Evolutionary conservation across 1,139 yeast genomes (phyloP), one percentile per base, ranked within the genome.

Genomic region (Yamadazyma triangularis): DNA sequence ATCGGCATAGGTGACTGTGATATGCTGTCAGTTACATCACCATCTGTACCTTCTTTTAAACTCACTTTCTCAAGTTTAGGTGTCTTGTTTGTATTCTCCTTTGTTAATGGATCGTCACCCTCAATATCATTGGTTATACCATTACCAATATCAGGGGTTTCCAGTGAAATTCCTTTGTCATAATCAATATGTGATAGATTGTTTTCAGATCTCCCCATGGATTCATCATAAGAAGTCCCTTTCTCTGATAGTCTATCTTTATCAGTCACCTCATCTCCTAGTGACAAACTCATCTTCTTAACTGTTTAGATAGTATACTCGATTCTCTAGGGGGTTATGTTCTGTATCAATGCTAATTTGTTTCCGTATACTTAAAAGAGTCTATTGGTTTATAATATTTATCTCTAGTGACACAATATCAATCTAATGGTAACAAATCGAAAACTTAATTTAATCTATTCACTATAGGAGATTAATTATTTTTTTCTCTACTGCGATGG

Each of bases 221-320:
- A 22, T 6, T n/a, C 24, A 22, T 22, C 13, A 8, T 10, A 8
- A 8, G 11, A n/a, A 8, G 7, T 22, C n/a, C 6, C n/a, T 9
- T 14, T 24, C 8, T 13, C 16, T 6, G 13, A 6, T 7, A 10
- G 9, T 15, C 11, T 26, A 14, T 24, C 30, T 33, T 34, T 35
- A 36, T 36, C 42, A 25, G 32, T 28, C 34, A 39, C 29, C 43
- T 42, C 47, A 42, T 42, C 47, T 42, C 47, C 36, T 31, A 34
- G 24, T 25, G 39, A 31, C 22, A 38, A 32, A 33, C 40, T 42
- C 47, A 42, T 42, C 23, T 27, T 33, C 15, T 18, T 6, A n/a
- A n/a, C n/a, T n/a, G n/a, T n/a, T n/a, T n/a, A n/a, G n/a, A n/a
- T n/a, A n/a, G n/a, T n/a, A n/a, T n/a, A n/a, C n/a, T n/a, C n/a